A percentile compares a stretch with the other conserved stretches of the same genome.
phyloP scores from a whole-genome alignment of 2,329 filamentous ascomycete species.

The Penicillium sp. region DNA sequence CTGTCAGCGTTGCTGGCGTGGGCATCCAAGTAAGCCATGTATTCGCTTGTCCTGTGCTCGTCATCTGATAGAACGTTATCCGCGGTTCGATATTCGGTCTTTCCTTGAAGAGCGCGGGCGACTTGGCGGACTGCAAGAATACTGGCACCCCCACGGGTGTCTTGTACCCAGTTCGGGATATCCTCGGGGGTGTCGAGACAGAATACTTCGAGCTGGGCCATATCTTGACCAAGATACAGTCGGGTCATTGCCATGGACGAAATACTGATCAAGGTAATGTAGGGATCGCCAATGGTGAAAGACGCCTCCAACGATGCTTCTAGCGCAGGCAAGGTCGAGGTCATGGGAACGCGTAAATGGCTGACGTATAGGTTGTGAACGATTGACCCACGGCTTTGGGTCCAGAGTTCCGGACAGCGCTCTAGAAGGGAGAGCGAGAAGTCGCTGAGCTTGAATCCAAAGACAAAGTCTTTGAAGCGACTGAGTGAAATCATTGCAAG shows the following conservation, averaged over 20 bases:
- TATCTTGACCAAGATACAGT: constrained; percentile 59
- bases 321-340: constrained; percentile 54
- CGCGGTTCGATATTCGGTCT: constrained; percentile 54
- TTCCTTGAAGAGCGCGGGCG: constrained; percentile 62
- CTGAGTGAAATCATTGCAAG: constrained; percentile 58
- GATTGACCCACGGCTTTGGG: constrained; percentile 58
- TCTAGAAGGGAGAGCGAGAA: constrained; percentile 56
- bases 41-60: constrained; percentile 54
- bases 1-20: constrained; percentile 53
- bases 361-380: constrained; percentile 63
- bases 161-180: constrained; percentile 58
- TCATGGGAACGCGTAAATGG: constrained; percentile 58
- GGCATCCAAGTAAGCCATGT: constrained; percentile 50
- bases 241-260: constrained; percentile 60
- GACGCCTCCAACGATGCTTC: constrained; percentile 59
- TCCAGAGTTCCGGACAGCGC: constrained; percentile 56
- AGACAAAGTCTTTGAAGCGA: constrained; percentile 59
- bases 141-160: constrained; percentile 61
- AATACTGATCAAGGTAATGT: constrained; percentile 60
- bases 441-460: constrained; percentile 57
- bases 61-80: constrained; percentile 57
- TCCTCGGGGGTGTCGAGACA: constrained; percentile 60
- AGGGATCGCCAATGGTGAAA: constrained; percentile 60
- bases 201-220: constrained; percentile 60
- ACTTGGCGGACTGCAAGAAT: constrained; percentile 59